Percentiles rank a stretch among this genome's conserved stretches.
Evolutionary conservation across 495 filamentous ascomycete genomes (phyloP).

Genomic region (Daldinia concentrica): DNA sequence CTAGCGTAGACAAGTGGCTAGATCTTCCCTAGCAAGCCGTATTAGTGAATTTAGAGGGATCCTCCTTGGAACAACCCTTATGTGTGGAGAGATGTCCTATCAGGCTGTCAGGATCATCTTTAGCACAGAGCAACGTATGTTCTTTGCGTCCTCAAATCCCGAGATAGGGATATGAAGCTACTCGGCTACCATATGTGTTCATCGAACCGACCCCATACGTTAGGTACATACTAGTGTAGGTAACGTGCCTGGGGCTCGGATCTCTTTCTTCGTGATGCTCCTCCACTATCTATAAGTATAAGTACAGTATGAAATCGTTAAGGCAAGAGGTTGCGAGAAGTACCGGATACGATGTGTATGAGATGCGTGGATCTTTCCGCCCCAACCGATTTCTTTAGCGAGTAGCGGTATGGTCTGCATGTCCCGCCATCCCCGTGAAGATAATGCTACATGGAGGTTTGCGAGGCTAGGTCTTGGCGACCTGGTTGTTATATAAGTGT

Average conservation of each 20-base stretch:
- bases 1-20: conserved; percentile 15
- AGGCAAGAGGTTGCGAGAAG: not conserved
- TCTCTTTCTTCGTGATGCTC: not conserved
- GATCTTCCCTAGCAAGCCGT: conserved; percentile 21
- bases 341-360: not conserved
- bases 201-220: not conserved
- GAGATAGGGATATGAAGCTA: not conserved
- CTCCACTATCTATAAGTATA: not conserved
- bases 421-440: conserved; percentile 6
- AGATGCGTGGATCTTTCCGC: conserved; percentile 9
- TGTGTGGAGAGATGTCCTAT: conserved; percentile 4
- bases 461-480: not conserved
- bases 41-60: conserved; percentile 6
- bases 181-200: not conserved
- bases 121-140: conserved; percentile 5
- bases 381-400: conserved; percentile 1
- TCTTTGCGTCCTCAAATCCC: not conserved
- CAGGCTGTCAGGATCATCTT: not conserved
- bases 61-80: conserved; percentile 6
- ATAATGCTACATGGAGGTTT: not conserved
- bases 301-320: not conserved
- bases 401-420: conserved; percentile 6
- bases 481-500: not conserved
- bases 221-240: too few relatives aligned
- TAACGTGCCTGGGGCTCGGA: not conserved